Conservation (phyloP, 2,329 filamentous ascomycete genomes). For the Aspergillus felis region DNA sequence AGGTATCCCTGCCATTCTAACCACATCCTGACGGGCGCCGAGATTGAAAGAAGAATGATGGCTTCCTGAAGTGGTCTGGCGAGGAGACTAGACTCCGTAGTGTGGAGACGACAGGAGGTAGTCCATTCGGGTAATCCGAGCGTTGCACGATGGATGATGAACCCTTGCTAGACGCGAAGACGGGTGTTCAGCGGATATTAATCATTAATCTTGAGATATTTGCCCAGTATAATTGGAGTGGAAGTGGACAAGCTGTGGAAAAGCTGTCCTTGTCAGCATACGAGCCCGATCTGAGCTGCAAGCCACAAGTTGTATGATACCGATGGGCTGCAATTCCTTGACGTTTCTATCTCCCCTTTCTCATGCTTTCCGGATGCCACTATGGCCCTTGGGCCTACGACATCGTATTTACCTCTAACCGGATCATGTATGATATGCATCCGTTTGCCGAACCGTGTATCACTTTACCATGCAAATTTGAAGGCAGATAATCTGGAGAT, state of each 20-base stretch:
- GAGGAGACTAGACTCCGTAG: not conserved
- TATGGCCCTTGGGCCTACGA: not conserved
- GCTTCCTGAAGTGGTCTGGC: not conserved
- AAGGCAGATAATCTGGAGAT: not conserved
- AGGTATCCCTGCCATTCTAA: not conserved
- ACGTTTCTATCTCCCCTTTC: not conserved
- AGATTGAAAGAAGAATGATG: not conserved
- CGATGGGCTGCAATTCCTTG: not conserved
- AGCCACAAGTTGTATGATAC: not conserved
- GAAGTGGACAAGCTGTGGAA: not conserved
- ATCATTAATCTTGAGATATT: not conserved
- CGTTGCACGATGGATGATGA: not conserved
- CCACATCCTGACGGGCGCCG: not conserved
- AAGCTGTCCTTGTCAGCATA: not conserved
- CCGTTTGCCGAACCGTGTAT: not conserved
- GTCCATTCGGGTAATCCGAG: not conserved
- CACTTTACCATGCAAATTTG: not conserved
- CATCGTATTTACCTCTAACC: not conserved
- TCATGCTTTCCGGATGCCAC: not conserved
- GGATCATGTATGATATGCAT: not conserved
- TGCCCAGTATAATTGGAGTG: too few relatives aligned
- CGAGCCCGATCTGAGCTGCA: not conserved
- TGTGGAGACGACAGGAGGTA: not conserved
- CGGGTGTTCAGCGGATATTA: not conserved
- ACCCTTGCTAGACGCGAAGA: not conserved